Base-by-base conservation (phyloP, 306 rosid genomes). In the Sechiopsis laciniata region DNA sequence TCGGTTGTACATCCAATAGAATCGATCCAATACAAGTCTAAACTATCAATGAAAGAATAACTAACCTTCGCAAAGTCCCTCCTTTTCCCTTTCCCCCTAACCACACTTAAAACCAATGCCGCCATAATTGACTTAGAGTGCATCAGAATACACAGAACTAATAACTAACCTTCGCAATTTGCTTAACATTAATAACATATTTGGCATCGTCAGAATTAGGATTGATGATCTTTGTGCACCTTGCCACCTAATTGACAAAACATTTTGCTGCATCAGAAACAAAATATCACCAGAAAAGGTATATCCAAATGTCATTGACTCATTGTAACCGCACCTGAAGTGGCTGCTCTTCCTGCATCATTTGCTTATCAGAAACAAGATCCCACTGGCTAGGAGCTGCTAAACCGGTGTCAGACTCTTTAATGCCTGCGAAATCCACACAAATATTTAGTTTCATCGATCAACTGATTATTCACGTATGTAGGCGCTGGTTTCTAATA, bases 301-400 rank as follows among this genome's bases (percentile, higher is more conserved):
- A 10, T 24, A 55, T 53, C 21, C 53, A 61, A 66, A 75, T 3
- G 69, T 12, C 24, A 32, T 8, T 20, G 10, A 60, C 69, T 12
- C 24, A 42, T 6, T 20, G 8, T 55, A 76, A 72, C 14, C 22
- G 55, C 55, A 91, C 99, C 95, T 95, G 99, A 78, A 95, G 97
- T 60, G 99, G 99, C 79, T 95, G 97, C 89, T 95, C 99, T 82
- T 95, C 99, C 82, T 95, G 99, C 99, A 95, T 95, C 99, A 95
- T 91, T 67, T 95, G 99, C 88, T 95, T 95, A 81, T 95, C 99
- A 42, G 99, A 95, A 69, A 95, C 97, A 78, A 91, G 99, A 88
- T 95, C 99, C 96, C 97, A 95, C 79, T 95, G 99, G 81, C 99
- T 95, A 58, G 99, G 99, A 60, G 97, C 99, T 77, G 97, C 99